Evolutionary conservation across 1,284 basidiomycete species (phyloP).

Genomic region (Coriolopsis trogii): DNA sequence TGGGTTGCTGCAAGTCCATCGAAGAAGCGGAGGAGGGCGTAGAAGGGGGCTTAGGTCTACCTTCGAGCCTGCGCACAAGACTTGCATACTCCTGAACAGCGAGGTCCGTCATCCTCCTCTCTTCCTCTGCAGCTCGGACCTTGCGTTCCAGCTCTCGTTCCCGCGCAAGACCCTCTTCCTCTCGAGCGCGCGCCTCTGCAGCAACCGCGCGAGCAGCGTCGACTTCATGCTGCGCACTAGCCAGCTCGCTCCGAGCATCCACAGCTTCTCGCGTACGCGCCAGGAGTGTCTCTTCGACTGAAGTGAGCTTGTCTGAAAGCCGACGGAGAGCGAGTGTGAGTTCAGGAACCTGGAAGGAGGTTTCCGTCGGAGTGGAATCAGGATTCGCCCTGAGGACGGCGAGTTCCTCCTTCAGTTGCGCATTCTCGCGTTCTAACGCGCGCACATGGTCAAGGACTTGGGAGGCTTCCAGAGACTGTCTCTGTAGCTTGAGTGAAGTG

Average conservation of each 20-base stretch:
- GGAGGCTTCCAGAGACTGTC: conserved; percentile 56
- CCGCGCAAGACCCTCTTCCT: conserved; percentile 51
- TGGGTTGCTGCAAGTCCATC: conserved; percentile 11
- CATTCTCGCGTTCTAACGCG: conserved; percentile 60
- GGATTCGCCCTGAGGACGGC: conserved; percentile 52
- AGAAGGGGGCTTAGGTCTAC: conserved; percentile 36
- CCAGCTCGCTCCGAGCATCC: conserved; percentile 43
- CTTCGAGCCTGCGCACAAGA: conserved; percentile 64
- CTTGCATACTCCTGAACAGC: conserved; percentile 71
- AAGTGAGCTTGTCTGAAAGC: conserved; percentile 66
- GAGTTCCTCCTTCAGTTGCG: conserved; percentile 54
- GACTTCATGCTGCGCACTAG: conserved; percentile 44
- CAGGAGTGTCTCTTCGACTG: conserved; percentile 56
- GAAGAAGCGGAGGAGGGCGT: conserved; percentile 18
- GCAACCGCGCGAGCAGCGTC: conserved; percentile 57
- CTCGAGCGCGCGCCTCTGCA: conserved; percentile 49
- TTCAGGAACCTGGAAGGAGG: conserved; percentile 56
- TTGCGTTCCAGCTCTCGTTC: conserved; percentile 49
- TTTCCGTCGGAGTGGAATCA: conserved; percentile 45
- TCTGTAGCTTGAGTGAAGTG: conserved; percentile 66
- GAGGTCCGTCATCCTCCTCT: conserved; percentile 60
- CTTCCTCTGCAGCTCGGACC: conserved; percentile 52
- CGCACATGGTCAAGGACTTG: conserved; percentile 50
- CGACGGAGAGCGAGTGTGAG: conserved; percentile 66
- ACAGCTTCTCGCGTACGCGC: conserved; percentile 52